Base-by-base conservation (phyloP, 805 yeast genomes). In the Kazachstania kunashirensis region DNA sequence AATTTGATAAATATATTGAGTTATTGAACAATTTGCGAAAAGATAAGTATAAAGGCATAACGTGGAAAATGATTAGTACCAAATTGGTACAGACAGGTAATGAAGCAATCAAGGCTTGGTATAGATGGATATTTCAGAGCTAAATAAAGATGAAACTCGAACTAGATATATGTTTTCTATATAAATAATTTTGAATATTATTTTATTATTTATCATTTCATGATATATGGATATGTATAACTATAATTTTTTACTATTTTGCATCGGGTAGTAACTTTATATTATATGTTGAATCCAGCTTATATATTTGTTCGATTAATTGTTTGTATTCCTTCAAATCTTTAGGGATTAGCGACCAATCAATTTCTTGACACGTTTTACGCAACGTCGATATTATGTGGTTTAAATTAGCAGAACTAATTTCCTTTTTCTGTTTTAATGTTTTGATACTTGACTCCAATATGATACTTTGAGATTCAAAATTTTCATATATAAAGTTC, bases 321-420 rank as follows among this genome's bases (percentile, higher is more conserved):
- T 24, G 32, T 24, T 29, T 31, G 19, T 36, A 45, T 11, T 45
- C 41, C 12, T 30, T 39, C 5, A 48, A 36, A 17, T 41, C 41
- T 20, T 39, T 46, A 11, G 49, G 42, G 24, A 51, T 23, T 2
- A 33, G 19, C 18, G 31, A 19, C 59, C 59, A 53, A 26, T 52
- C 46, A 10, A 50, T 38, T 19, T 40, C 46, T 11, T 34, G 21
- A n/a, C 45, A 33, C 5, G 50, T 21, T 3, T 15, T 10, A 16
- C 37, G 27, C n/a, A 55, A 33, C 23, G 50, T 49, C 6, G 37
- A 24, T 5, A 45, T 18, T 24, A 48, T 33, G 3, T 38, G 10
- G 1, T 41, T 34, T 6, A 54, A 20, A 25, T 49, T 52, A 12
- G 33, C 36, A n/a, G 40, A 27, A 5, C 52, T 44, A 2, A 38